These are phyloP conservation scores for Populus hybrid DNA, from an alignment of 441 rosid species.

Conservation along the genomic window DNA sequence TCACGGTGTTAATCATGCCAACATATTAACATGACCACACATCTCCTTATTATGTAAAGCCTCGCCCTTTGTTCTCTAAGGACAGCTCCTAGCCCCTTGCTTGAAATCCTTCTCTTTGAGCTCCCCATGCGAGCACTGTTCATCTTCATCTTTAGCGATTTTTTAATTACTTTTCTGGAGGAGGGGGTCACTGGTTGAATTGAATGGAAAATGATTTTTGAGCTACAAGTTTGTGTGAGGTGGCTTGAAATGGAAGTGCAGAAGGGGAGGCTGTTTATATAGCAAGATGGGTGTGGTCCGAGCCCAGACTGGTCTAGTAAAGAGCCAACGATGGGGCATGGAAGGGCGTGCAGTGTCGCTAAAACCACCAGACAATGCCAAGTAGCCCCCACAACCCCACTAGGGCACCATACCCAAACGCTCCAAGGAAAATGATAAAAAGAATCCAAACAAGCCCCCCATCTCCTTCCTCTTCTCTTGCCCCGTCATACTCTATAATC, in stretches of 20 bases:
- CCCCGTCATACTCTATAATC: conserved; percentile 23
- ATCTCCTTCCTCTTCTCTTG: conserved; percentile 6
- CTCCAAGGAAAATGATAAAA: conserved; percentile 1
- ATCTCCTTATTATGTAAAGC: conserved; percentile 88
- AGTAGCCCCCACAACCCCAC: conserved; percentile 36
- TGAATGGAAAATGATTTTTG: background rate
- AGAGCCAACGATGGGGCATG: conserved; percentile 71
- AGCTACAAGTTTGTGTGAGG: background rate
- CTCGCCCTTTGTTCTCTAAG: conserved; percentile 83
- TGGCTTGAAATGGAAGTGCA: conserved; percentile 6
- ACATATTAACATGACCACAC: conserved; percentile 93
- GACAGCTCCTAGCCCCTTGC: conserved; percentile 71
- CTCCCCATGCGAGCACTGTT: conserved; percentile 46
- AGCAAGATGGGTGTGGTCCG: conserved; percentile 36
- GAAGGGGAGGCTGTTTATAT: conserved; percentile 29
- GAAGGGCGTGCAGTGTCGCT: conserved; percentile 69
- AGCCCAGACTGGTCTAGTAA: conserved; percentile 49
- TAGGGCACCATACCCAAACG: conserved; percentile 34
- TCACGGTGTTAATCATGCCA: conserved; percentile 65
- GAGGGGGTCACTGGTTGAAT: background rate
- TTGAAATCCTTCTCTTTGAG: conserved; percentile 77
- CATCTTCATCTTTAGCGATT: conserved; percentile 53
- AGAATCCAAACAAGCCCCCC: conserved; percentile 4
- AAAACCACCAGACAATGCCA: conserved; percentile 52
- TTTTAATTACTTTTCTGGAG: background rate